Evolutionary conservation across 768 basidiomycete species (phyloP).

Genomic region (Pleurotus tuoliensis): DNA sequence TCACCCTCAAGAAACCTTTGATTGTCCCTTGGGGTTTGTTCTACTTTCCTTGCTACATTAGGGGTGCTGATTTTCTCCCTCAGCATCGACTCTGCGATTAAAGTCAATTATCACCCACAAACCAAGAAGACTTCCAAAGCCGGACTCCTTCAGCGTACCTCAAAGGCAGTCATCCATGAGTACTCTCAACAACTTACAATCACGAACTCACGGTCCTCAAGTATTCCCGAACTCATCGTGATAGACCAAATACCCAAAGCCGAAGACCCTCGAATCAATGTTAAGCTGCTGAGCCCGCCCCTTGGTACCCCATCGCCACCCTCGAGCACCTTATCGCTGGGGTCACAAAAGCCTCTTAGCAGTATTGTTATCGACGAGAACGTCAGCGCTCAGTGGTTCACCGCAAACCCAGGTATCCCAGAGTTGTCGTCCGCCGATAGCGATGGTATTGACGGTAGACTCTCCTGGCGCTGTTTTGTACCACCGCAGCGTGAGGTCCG

Average conservation of each 20-base stretch:
- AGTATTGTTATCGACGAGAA: not conserved
- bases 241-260: constrained; percentile 14
- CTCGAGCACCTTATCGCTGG: not conserved
- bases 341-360: not conserved
- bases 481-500: not conserved
- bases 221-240: constrained; percentile 9
- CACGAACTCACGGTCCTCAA: constrained; percentile 10
- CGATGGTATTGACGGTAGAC: not conserved
- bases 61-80: constrained; percentile 29
- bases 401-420: not conserved
- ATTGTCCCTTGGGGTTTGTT: constrained; percentile 25
- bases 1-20: constrained; percentile 25
- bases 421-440: not conserved
- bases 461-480: not conserved
- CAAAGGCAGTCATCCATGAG: constrained; percentile 1
- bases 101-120: constrained; percentile 7
- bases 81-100: constrained; percentile 1
- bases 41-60: constrained; percentile 11
- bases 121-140: constrained; percentile 12
- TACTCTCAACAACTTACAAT: constrained; percentile 15
- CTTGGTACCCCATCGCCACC: not conserved
- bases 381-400: not conserved
- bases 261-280: not conserved
- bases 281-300: not conserved
- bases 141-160: not conserved